phyloP scores from a whole-genome alignment of 306 rosid genomes.

The Cyclanthera cordifolia region DNA sequence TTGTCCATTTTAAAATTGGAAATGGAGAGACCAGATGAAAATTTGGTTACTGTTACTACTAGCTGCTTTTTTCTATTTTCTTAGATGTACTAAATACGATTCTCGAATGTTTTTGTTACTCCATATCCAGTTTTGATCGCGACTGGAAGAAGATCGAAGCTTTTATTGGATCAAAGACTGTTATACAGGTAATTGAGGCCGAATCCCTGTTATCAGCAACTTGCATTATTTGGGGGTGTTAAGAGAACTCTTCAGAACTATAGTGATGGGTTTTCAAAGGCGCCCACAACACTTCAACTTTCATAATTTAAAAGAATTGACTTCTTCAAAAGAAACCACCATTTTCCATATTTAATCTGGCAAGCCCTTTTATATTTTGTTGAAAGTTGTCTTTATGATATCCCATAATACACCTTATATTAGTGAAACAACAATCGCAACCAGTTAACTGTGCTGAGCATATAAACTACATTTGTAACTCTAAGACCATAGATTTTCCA shows the following conservation, averaged over 20 bases:
- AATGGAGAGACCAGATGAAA: not conserved
- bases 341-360: not conserved
- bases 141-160: conserved; percentile 99
- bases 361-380: not conserved
- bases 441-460: not conserved
- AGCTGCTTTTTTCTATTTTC: not conserved
- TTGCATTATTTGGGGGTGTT: not conserved
- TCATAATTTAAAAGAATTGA: not conserved
- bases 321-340: too few species aligned
- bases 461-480: not conserved
- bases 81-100: not conserved
- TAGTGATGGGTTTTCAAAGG: not conserved
- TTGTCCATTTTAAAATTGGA: not conserved
- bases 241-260: not conserved
- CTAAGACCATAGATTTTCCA: not conserved
- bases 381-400: not conserved
- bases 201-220: not conserved
- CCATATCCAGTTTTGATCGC: conserved; percentile 68
- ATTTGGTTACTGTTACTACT: not conserved
- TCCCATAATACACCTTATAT: not conserved
- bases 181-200: conserved; percentile 63
- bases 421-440: not conserved
- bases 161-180: conserved; percentile 86
- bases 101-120: conserved; percentile 3
- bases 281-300: not conserved